Base-by-base conservation (phyloP, 2,329 filamentous ascomycete species). In the Pseudopyrenochaeta lycopersici region DNA sequence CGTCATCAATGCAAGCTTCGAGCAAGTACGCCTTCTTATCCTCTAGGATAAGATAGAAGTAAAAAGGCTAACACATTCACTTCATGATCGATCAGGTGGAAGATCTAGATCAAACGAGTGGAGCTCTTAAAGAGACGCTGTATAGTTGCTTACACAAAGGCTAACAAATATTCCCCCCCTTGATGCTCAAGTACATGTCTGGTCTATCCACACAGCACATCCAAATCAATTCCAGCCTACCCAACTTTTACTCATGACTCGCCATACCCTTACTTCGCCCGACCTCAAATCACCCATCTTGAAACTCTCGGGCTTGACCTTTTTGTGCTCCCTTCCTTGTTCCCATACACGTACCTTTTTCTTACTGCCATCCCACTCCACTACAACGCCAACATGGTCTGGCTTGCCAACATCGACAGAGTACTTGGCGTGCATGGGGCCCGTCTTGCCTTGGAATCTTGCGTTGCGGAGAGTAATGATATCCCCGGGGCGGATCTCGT, bases 281-380 rank as follows among this genome's bases (percentile, higher is more conserved):
- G 90, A 94, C 72, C 91, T 85, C 74, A 99, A 72, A 78, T 99
- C 95, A 39, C 93, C 92, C 56, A 99, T 84, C 79, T 93, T 91
- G 79, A 94, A 98, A 78, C 92, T 96, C 81, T 98, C 94, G 56
- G 91, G 81, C 80, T 96, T 95, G 49, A 96, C 89, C 81, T 97
- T 98, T 76, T 90, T 94, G 74, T 88, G 93, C 80, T 98, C 94
- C 12, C 94, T 82, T 0, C 94, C 94, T 74, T 99, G 95, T 76
- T 98, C 95, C 91, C 92, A 98, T 1, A 89, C 93, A 23, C 93
- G 82, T 21, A 99, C 89, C 83, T 98, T 97, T 84, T 97, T 97
- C 85, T 97, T 97, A 35, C 92, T 96, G 2, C 95, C 95, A 75
- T 99, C 95, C 95, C 95, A 99, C 75, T 99, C 95, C 9, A 92